Conservation (phyloP, 495 filamentous ascomycete genomes). For the Beverwykella pulmonaria region DNA sequence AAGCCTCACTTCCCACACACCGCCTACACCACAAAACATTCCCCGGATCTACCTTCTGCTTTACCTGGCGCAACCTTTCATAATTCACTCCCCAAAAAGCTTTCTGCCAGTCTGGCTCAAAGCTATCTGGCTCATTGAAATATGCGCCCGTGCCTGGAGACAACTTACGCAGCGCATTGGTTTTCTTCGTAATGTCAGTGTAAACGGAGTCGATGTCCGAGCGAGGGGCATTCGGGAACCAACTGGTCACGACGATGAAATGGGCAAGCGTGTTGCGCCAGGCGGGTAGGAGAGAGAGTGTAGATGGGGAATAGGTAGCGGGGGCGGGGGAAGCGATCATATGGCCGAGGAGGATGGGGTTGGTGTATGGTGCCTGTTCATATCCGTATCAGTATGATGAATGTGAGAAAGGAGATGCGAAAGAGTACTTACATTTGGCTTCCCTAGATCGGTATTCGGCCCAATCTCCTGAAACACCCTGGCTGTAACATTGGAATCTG, state of each 20-base stretch:
- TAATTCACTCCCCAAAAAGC: conserved; percentile 27
- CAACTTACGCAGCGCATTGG: conserved; percentile 22
- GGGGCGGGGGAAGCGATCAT: conserved; percentile 14
- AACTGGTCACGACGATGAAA: conserved; percentile 22
- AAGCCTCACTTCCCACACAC: conserved; percentile 34
- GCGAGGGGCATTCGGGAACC: conserved; percentile 11
- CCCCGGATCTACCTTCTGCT: conserved; percentile 26
- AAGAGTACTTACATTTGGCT: conserved; percentile 24
- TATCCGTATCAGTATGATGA: conserved; percentile 1
- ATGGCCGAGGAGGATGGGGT: conserved; percentile 27
- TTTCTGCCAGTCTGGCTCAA: conserved; percentile 31
- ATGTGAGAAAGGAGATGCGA: not conserved
- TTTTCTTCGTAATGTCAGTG: conserved; percentile 34
- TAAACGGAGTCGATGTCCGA: conserved; percentile 18
- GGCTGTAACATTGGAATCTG: conserved; percentile 22
- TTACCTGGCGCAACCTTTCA: conserved; percentile 12
- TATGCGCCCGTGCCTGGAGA: conserved; percentile 36
- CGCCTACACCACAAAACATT: conserved; percentile 29
- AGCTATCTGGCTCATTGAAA: conserved; percentile 37
- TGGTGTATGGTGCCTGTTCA: conserved; percentile 6
- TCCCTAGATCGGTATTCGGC: not conserved
- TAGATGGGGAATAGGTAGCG: conserved; percentile 10
- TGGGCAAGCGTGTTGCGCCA: conserved; percentile 34
- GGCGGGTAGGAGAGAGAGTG: conserved; percentile 33
- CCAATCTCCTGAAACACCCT: conserved; percentile 22